These are phyloP conservation scores for Limonomyces culmigenus DNA, from an alignment of 1,284 basidiomycete genomes.

Conservation along the genomic window DNA sequence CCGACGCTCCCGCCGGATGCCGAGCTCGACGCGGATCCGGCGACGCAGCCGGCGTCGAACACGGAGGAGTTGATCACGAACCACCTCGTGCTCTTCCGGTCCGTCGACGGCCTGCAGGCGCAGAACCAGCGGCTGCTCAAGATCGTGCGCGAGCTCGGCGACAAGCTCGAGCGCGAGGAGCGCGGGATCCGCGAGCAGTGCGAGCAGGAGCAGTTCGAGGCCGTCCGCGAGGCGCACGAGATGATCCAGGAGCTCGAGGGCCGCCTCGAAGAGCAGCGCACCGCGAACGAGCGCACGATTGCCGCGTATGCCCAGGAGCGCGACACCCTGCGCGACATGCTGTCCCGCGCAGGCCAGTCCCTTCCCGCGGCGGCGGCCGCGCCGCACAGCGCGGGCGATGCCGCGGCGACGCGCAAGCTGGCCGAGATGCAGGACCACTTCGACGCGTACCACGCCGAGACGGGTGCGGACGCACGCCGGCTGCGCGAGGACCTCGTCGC, in stretches of 20 bases:
- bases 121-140: conserved; percentile 84
- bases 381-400: background rate
- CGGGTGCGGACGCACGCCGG: conserved; percentile 52
- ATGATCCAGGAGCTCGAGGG: conserved; percentile 68
- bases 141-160: conserved; percentile 67
- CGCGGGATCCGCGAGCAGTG: conserved; percentile 44
- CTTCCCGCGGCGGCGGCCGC: conserved; percentile 6
- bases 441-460: conserved; percentile 65
- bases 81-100: conserved; percentile 79
- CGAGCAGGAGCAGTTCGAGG: conserved; percentile 62
- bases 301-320: conserved; percentile 76
- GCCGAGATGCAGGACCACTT: conserved; percentile 61
- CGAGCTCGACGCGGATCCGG: conserved; percentile 37
- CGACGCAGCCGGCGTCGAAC: conserved; percentile 26
- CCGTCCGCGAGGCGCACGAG: conserved; percentile 75
- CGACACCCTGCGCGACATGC: conserved; percentile 70
- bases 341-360: conserved; percentile 29
- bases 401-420: conserved; percentile 30
- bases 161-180: conserved; percentile 67
- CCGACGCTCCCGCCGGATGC: conserved; percentile 62
- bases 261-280: conserved; percentile 57
- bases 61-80: conserved; percentile 77
- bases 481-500: conserved; percentile 51
- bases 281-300: conserved; percentile 50
- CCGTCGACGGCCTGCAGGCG: conserved; percentile 65